phyloP scores from a whole-genome alignment of 2,329 filamentous ascomycete genomes.

The Hypoxylon sp. region DNA sequence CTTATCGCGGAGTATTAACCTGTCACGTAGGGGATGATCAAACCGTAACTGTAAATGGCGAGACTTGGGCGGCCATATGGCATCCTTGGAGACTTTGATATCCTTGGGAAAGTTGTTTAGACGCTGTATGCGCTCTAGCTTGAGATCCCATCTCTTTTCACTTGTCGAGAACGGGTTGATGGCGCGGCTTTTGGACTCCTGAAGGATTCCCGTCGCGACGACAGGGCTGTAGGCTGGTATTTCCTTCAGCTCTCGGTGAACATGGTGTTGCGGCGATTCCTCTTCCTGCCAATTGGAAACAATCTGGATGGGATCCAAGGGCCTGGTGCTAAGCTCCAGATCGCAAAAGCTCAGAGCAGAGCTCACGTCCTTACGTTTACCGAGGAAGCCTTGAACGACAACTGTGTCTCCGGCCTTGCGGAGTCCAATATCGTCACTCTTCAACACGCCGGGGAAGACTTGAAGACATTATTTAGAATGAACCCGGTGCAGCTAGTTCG shows the following conservation, averaged over 20 bases:
- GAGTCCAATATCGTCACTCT: too few relatives aligned
- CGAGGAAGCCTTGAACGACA: constrained; percentile 77
- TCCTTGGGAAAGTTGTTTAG: constrained; percentile 81
- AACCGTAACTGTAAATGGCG: constrained; percentile 90
- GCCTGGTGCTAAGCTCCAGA: constrained; percentile 51
- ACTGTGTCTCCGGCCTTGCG: constrained; percentile 57
- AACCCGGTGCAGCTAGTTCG: constrained; percentile 8
- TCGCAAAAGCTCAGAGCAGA: constrained; percentile 79
- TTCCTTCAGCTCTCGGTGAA: constrained; percentile 59
- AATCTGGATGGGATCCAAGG: constrained; percentile 53
- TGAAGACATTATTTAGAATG: constrained; percentile 8
- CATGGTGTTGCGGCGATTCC: constrained; percentile 51
- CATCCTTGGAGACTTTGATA: constrained; percentile 80
- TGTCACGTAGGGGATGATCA: constrained; percentile 72
- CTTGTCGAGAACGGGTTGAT: background rate
- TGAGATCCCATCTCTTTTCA: constrained; percentile 64
- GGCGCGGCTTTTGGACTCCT: background rate
- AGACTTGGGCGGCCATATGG: constrained; percentile 78
- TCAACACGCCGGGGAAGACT: background rate
- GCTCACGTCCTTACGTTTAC: constrained; percentile 74
- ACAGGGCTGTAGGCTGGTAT: constrained; percentile 67
- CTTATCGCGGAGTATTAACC: constrained; percentile 77
- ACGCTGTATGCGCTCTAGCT: constrained; percentile 70
- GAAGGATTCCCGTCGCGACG: constrained; percentile 57
- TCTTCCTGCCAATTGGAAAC: constrained; percentile 59